Conservation (phyloP, 2,329 filamentous ascomycete genomes). For the Tolypocladium pustulatum region DNA sequence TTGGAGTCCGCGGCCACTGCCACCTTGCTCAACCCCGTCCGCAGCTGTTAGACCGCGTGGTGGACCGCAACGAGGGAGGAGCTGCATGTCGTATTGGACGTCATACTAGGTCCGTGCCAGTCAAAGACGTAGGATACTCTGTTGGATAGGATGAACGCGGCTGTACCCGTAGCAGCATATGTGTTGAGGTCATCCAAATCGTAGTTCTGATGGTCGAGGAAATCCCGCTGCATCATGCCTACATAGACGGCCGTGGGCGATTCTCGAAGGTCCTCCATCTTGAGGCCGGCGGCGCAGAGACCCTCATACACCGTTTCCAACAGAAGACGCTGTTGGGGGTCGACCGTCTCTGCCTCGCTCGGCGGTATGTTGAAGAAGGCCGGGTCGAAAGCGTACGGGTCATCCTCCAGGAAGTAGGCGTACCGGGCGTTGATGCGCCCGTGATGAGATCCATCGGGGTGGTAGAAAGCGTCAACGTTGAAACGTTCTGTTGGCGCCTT, state of each 20-base stretch:
- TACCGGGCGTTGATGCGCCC: conserved; percentile 9
- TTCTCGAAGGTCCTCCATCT: not conserved
- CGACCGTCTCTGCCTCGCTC: not conserved
- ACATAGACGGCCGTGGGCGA: not conserved
- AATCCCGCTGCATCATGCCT: not conserved
- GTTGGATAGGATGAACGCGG: conserved; percentile 13
- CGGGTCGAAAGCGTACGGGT: not conserved
- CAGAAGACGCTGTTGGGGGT: not conserved
- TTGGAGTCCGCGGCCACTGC: conserved; percentile 29
- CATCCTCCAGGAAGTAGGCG: conserved; percentile 5
- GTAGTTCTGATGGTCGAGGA: too few relatives aligned
- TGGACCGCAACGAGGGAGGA: conserved; percentile 34
- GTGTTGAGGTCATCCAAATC: too few relatives aligned
- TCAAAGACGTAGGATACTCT: conserved; percentile 36
- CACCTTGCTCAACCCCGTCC: conserved; percentile 16
- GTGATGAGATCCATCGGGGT: conserved; percentile 19
- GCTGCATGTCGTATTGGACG: conserved; percentile 40
- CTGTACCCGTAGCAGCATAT: not conserved
- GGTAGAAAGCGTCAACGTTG: conserved; percentile 12
- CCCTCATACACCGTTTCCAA: not conserved
- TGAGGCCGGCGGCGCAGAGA: conserved; percentile 14
- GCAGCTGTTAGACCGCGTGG: conserved; percentile 18
- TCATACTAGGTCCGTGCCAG: conserved; percentile 33
- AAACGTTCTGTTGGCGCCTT: conserved; percentile 11
- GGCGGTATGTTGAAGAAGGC: not conserved